Evolutionary conservation across 2,329 filamentous ascomycete species (phyloP).

Genomic region (Xylaria sp.): DNA sequence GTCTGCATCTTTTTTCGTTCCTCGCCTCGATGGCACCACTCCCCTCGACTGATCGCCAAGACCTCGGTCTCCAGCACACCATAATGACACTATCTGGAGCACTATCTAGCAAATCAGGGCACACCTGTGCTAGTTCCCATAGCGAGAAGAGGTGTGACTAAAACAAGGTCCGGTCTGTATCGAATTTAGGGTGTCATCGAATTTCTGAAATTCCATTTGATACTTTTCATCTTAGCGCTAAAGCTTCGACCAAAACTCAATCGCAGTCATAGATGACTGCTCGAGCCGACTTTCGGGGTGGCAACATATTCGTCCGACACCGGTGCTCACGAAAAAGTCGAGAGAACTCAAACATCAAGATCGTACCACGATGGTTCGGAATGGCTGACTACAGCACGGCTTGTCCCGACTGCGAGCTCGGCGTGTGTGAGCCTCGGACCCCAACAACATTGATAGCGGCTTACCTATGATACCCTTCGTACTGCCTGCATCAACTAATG

Average conservation of each 20-base stretch:
- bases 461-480: background rate
- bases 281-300: slow-evolving; percentile 35
- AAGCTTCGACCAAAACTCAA: slow-evolving; percentile 13
- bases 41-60: slow-evolving; percentile 37
- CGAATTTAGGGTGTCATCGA: slow-evolving; percentile 18
- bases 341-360: slow-evolving; percentile 24
- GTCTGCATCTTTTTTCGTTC: no score
- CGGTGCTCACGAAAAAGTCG: slow-evolving; percentile 21
- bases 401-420: slow-evolving; percentile 29
- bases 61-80: slow-evolving; percentile 29
- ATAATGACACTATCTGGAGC: slow-evolving; percentile 27
- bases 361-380: slow-evolving; percentile 27
- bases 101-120: slow-evolving; percentile 25
- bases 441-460: slow-evolving; percentile 2
- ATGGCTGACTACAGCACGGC: slow-evolving; percentile 16
- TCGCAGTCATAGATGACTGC: slow-evolving; percentile 29
- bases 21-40: no score
- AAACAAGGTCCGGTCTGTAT: slow-evolving; percentile 28
- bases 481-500: background rate
- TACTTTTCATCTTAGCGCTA: background rate
- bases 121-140: background rate
- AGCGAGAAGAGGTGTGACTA: slow-evolving; percentile 16
- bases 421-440: slow-evolving; percentile 10
- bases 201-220: slow-evolving; percentile 14
- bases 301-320: slow-evolving; percentile 34